A percentile compares a stretch with the other conserved stretches of the same genome.
phyloP scores from a whole-genome alignment of 1,284 basidiomycete genomes.

The Heterobasidion annosum region DNA sequence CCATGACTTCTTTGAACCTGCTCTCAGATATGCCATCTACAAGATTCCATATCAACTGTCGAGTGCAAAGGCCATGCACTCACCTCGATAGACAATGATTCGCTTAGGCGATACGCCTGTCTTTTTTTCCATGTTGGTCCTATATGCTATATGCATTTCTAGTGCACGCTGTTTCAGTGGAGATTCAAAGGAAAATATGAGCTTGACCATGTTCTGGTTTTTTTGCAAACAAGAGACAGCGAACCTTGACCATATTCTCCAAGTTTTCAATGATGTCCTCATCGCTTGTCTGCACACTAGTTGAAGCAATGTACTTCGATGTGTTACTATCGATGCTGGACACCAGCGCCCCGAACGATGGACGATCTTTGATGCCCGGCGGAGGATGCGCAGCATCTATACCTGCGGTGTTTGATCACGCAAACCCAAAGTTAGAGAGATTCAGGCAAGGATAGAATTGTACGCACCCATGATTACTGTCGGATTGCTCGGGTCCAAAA shows the following conservation, averaged over 20 bases:
- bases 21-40: conserved; percentile 76
- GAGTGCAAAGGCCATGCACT: conserved; percentile 7
- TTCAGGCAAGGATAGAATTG: conserved; percentile 1
- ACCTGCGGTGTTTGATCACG: conserved; percentile 24
- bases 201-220: not conserved
- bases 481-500: conserved; percentile 58
- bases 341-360: conserved; percentile 70
- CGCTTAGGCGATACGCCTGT: conserved; percentile 42
- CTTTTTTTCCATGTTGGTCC: conserved; percentile 43
- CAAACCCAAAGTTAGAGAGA: not conserved
- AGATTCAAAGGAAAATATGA: not conserved
- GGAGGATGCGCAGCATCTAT: conserved; percentile 75
- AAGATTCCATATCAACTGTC: conserved; percentile 4
- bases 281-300: conserved; percentile 56
- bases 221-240: not conserved
- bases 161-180: conserved; percentile 43
- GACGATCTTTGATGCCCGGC: conserved; percentile 63
- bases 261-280: conserved; percentile 71
- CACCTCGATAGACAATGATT: conserved; percentile 69
- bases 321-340: conserved; percentile 63
- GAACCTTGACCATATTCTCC: conserved; percentile 47
- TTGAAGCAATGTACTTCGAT: conserved; percentile 44
- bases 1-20: conserved; percentile 63
- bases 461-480: conserved; percentile 65
- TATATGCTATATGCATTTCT: conserved; percentile 46